phyloP scores from a whole-genome alignment of 164 flowering plant species.

The Santalum album region DNA sequence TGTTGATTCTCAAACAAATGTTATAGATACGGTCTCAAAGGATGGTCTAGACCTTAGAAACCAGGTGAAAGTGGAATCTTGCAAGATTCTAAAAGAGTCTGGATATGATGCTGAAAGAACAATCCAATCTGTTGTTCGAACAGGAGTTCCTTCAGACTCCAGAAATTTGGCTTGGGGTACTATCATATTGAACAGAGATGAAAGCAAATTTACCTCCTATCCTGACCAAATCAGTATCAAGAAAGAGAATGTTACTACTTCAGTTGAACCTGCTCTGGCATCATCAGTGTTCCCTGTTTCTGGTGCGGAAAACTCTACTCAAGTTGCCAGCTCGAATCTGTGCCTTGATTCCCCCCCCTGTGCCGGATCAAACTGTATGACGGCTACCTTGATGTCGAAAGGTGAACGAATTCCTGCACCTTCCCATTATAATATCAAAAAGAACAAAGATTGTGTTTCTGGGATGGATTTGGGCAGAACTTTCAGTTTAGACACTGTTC shows the following conservation, averaged over 20 bases:
- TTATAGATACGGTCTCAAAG: not conserved
- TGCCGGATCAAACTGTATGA: not conserved
- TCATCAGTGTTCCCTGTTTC: not conserved
- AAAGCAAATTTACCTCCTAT: not conserved
- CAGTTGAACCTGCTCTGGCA: not conserved
- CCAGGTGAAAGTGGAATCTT: not conserved
- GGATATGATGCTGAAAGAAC: not conserved
- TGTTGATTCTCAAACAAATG: too few relatives aligned
- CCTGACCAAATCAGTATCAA: not conserved
- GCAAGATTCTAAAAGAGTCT: not conserved
- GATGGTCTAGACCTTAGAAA: not conserved
- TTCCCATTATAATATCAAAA: not conserved
- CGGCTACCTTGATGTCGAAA: not conserved
- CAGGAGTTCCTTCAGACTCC: not conserved
- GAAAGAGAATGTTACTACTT: not conserved
- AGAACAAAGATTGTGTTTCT: not conserved
- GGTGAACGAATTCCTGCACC: not conserved
- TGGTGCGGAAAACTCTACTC: not conserved
- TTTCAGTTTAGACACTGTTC: too few relatives aligned
- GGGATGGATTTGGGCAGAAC: not conserved
- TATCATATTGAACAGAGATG: not conserved
- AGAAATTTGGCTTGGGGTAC: not conserved
- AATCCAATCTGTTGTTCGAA: not conserved
- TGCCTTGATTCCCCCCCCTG: not conserved
- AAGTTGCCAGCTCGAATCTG: slow-evolving; percentile 4